A percentile compares a stretch with the other conserved stretches of the same genome.
phyloP scores from a whole-genome alignment of 306 rosid species.

The Geum urbanum region DNA sequence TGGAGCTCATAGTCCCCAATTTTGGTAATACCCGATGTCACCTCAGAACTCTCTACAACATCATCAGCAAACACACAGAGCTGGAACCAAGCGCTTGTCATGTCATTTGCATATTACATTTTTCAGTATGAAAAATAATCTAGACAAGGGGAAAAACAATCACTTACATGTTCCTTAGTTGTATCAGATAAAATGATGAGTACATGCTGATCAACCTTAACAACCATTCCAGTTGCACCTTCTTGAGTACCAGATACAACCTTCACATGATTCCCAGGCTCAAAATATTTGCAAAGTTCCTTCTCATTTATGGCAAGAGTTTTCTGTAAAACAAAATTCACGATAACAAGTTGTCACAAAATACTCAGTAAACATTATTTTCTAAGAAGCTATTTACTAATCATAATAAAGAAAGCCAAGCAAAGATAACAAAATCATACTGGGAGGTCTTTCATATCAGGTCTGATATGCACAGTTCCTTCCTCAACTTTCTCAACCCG shows the following conservation, averaged over 20 bases:
- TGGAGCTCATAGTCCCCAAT: slow-evolving; percentile 96
- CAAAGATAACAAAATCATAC: slow-evolving; percentile 43
- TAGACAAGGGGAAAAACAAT: slow-evolving; percentile 1
- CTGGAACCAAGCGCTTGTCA: slow-evolving; percentile 38
- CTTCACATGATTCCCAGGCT: slow-evolving; percentile 96
- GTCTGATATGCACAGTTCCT: slow-evolving; percentile 80
- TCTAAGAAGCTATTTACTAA: neutral
- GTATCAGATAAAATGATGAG: slow-evolving; percentile 91
- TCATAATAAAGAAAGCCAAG: slow-evolving; percentile 5
- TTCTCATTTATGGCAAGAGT: slow-evolving; percentile 80
- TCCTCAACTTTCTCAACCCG: slow-evolving; percentile 98
- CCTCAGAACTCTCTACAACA: slow-evolving; percentile 99
- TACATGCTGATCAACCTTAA: slow-evolving; percentile 93
- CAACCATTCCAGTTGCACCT: slow-evolving; percentile 99
- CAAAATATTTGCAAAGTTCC: slow-evolving; percentile 94
- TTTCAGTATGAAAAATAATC: slow-evolving; percentile 15
- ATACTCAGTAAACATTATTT: neutral
- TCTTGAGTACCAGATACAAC: slow-evolving; percentile 93
- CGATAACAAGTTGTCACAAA: slow-evolving; percentile 16
- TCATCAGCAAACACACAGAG: slow-evolving; percentile 97
- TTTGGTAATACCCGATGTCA: slow-evolving; percentile 82
- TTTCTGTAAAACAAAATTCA: slow-evolving; percentile 41
- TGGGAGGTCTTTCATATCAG: slow-evolving; percentile 84
- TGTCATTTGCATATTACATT: slow-evolving; percentile 18
- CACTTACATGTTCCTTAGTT: slow-evolving; percentile 93